Conservation (phyloP, 345 rosid species). For the Mangifera indica region DNA sequence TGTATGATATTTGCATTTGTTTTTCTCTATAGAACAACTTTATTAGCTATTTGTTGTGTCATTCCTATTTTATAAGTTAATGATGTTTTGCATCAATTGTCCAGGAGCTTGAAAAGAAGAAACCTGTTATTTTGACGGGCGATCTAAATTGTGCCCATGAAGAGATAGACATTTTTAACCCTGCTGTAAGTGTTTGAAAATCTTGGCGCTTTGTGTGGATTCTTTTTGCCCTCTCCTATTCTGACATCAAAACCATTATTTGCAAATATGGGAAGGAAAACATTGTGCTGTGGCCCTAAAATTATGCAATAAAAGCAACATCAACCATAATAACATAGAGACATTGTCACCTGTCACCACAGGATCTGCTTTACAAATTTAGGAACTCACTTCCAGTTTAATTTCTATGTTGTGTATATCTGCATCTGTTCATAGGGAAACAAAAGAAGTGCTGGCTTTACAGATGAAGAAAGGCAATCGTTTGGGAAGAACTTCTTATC, state of each 20-base stretch:
- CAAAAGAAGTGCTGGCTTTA: conserved; percentile 90
- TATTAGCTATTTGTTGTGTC: conserved; percentile 4
- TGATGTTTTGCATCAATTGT: conserved; percentile 17
- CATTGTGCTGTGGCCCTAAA: not conserved
- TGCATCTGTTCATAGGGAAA: conserved; percentile 56
- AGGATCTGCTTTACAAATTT: conserved; percentile 3
- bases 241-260: not conserved
- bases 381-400: not conserved
- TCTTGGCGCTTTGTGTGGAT: not conserved
- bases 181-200: conserved; percentile 53
- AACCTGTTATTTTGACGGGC: conserved; percentile 94
- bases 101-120: conserved; percentile 89
- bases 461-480: conserved; percentile 81
- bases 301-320: not conserved
- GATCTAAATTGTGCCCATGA: conserved; percentile 95
- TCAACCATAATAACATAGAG: not conserved
- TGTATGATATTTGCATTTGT: not conserved
- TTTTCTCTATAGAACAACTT: not conserved
- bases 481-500: conserved; percentile 73
- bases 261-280: not conserved
- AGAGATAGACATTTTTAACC: conserved; percentile 87
- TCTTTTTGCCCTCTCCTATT: not conserved
- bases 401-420: not conserved
- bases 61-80: not conserved
- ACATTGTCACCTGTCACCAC: not conserved